These are phyloP conservation scores for Leccinum subfulvum DNA, from an alignment of 1,284 basidiomycete genomes.

Conservation along the genomic window DNA sequence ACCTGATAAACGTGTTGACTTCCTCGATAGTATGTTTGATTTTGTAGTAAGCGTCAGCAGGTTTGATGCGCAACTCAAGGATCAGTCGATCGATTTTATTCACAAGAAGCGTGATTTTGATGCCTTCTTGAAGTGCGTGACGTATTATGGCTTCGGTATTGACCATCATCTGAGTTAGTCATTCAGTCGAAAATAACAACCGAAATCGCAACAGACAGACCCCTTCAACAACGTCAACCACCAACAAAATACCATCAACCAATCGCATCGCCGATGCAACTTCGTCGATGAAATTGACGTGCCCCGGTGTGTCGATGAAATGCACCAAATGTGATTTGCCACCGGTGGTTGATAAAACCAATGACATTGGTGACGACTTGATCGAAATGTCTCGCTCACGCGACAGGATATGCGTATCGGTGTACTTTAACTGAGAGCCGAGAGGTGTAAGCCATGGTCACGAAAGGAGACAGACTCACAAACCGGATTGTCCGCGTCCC, in stretches of 20 bases:
- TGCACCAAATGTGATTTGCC: slow-evolving; percentile 95
- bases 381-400: slow-evolving; percentile 90
- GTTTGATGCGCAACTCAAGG: slow-evolving; percentile 93
- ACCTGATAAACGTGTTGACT: slow-evolving; percentile 94
- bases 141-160: slow-evolving; percentile 85
- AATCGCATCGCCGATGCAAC: slow-evolving; percentile 86
- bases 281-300: slow-evolving; percentile 98
- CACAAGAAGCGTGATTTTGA: slow-evolving; percentile 91
- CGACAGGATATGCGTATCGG: slow-evolving; percentile 91
- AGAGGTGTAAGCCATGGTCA: slow-evolving; percentile 19
- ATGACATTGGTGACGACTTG: slow-evolving; percentile 95
- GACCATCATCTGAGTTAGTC: slow-evolving; percentile 73
- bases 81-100: slow-evolving; percentile 99
- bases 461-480: slow-evolving; percentile 33
- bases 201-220: slow-evolving; percentile 44
- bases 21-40: slow-evolving; percentile 99
- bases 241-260: slow-evolving; percentile 91
- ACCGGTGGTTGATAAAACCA: slow-evolving; percentile 82
- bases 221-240: slow-evolving; percentile 95
- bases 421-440: slow-evolving; percentile 74
- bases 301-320: slow-evolving; percentile 96
- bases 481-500: slow-evolving; percentile 87
- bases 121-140: slow-evolving; percentile 83
- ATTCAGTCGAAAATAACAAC: slow-evolving; percentile 12
- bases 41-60: slow-evolving; percentile 97